Percentiles rank a stretch among this genome's conserved stretches.
These are phyloP conservation scores for Peniophora sp. DNA, from an alignment of 1,284 basidiomycete species.

Conservation along the genomic window DNA sequence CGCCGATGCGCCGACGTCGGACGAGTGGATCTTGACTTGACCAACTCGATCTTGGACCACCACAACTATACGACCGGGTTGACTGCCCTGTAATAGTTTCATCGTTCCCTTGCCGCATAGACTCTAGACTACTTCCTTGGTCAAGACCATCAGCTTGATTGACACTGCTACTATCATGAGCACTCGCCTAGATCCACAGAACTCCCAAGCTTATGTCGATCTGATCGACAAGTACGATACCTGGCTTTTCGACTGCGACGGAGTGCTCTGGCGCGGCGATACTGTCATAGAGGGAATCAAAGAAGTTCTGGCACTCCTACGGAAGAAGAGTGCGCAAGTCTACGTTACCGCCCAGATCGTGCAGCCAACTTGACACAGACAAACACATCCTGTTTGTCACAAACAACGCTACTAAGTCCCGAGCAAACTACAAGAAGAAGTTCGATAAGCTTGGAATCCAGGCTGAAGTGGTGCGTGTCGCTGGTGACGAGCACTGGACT, in stretches of 20 bases:
- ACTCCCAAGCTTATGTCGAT: conserved; percentile 40
- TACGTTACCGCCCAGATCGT: conserved; percentile 4
- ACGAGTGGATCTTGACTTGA: neutral
- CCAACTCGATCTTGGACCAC: neutral
- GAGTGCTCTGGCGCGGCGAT: conserved; percentile 91
- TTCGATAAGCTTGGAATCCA: conserved; percentile 88
- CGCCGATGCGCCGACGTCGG: neutral
- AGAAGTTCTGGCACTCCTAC: conserved; percentile 64
- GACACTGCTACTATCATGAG: conserved; percentile 21
- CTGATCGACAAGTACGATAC: conserved; percentile 80
- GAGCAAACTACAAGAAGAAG: conserved; percentile 81
- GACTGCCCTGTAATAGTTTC: no score
- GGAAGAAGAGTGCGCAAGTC: conserved; percentile 48
- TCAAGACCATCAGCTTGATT: no score
- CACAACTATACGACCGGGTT: no score
- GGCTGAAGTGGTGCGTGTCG: conserved; percentile 67
- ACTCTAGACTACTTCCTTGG: no score
- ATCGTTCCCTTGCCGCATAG: no score
- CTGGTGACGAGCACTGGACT: neutral
- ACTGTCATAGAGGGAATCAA: conserved; percentile 70
- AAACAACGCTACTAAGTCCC: conserved; percentile 95
- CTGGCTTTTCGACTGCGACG: conserved; percentile 96
- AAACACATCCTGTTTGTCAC: conserved; percentile 94
- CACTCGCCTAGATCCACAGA: conserved; percentile 22
- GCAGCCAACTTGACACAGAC: conserved; percentile 30